A percentile compares a stretch with the other conserved stretches of the same genome.
Evolutionary conservation across 139 green algal species (phyloP).

Genomic region (Parachlorella kessleri): DNA sequence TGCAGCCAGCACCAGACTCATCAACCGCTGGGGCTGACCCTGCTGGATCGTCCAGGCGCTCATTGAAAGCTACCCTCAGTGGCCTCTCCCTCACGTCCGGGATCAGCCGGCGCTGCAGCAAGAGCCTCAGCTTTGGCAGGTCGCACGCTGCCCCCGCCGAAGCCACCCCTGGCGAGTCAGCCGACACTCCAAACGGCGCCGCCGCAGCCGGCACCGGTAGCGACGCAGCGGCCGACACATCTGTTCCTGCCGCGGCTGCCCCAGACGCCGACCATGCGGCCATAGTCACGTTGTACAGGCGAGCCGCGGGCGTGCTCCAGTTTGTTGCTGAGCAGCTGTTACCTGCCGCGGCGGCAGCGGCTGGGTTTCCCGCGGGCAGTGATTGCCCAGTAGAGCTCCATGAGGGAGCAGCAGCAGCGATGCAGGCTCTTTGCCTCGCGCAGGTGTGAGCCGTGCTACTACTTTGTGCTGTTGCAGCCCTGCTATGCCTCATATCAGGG

Average conservation of each 20-base stretch:
- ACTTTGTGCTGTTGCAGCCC: too few species aligned
- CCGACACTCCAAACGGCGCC: background rate
- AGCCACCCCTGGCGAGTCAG: background rate
- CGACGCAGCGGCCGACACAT: background rate
- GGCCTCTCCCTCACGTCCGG: background rate
- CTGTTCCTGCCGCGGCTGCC: background rate
- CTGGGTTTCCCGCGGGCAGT: background rate
- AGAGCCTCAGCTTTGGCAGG: background rate
- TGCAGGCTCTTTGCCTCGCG: background rate
- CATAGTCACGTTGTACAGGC: background rate
- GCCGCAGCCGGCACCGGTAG: too few species aligned
- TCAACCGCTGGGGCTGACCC: too few species aligned
- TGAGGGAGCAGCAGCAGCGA: background rate
- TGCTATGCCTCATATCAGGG: too few species aligned
- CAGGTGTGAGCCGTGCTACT: too few species aligned
- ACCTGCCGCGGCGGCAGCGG: background rate
- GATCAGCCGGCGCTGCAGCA: background rate
- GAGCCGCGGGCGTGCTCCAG: background rate
- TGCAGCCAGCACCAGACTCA: too few species aligned
- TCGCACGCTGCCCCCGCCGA: background rate
- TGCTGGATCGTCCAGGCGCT: too few species aligned
- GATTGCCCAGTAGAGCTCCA: background rate
- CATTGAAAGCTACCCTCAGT: too few species aligned
- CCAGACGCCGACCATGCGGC: background rate
- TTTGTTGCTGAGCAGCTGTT: background rate